These are phyloP conservation scores for Starmerella roubikii DNA, from an alignment of 805 yeast species.

Conservation along the genomic window DNA sequence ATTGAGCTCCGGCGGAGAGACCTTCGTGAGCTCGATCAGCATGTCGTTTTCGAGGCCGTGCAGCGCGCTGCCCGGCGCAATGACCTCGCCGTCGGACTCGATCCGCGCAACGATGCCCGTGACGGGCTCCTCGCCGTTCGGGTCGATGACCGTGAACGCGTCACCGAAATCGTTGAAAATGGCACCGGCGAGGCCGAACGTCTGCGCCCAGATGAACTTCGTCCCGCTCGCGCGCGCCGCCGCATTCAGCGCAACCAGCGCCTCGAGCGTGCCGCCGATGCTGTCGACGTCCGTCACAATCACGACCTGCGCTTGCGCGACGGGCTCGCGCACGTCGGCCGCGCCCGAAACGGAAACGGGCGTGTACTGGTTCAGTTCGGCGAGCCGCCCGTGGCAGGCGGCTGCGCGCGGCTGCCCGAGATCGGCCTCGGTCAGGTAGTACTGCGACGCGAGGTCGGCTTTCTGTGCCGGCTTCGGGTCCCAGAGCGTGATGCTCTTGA, in stretches of 20 bases:
- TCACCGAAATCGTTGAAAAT: conserved; percentile 85
- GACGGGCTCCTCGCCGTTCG: conserved; percentile 84
- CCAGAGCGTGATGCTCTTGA: conserved; percentile 71
- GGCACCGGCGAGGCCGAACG: conserved; percentile 78
- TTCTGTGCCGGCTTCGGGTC: conserved; percentile 62
- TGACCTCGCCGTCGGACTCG: conserved; percentile 79
- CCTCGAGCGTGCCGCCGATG: conserved; percentile 17
- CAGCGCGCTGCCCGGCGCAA: conserved; percentile 80
- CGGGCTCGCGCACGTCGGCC: conserved; percentile 34
- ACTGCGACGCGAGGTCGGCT: conserved; percentile 76
- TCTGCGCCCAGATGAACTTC: conserved; percentile 68
- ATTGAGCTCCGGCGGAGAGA: conserved; percentile 66
- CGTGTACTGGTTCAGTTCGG: conserved; percentile 81
- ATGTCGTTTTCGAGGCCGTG: conserved; percentile 92
- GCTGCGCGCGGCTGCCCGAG: conserved; percentile 67
- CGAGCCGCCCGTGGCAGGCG: conserved; percentile 51
- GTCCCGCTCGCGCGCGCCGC: conserved; percentile 61
- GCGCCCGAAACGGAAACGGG: conserved; percentile 60
- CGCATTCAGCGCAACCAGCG: conserved; percentile 60
- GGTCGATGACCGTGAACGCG: conserved; percentile 64
- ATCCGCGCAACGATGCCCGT: conserved; percentile 82
- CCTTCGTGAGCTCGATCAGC: conserved; percentile 73
- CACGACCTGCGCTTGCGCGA: conserved; percentile 58
- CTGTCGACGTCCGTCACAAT: conserved; percentile 67
- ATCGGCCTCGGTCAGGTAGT: conserved; percentile 58